Evolutionary conservation across 2,329 filamentous ascomycete species (phyloP).

Genomic region (Epichloe baconii): DNA sequence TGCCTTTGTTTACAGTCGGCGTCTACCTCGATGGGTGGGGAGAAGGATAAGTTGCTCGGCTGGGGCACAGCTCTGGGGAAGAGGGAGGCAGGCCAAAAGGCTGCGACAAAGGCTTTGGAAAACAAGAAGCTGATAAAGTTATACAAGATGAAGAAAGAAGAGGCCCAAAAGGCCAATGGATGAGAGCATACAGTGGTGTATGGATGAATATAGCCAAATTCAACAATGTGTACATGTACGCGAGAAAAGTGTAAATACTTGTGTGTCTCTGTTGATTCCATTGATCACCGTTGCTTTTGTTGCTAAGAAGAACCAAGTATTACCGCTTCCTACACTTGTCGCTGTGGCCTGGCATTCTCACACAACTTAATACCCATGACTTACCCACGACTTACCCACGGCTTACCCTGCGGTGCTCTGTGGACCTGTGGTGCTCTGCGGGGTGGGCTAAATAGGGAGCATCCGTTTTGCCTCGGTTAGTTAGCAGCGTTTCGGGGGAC

Average conservation of each 20-base stretch:
- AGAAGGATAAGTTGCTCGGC: slow-evolving; percentile 47
- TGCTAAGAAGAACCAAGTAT: neutral
- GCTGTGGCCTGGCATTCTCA: neutral
- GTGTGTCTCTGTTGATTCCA: neutral
- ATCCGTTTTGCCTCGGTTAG: neutral
- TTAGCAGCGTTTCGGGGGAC: neutral
- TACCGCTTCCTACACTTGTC: neutral
- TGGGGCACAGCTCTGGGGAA: slow-evolving; percentile 52
- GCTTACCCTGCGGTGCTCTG: neutral
- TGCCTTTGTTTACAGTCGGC: slow-evolving; percentile 49
- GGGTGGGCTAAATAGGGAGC: neutral
- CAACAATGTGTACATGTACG: neutral
- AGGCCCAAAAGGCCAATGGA: neutral
- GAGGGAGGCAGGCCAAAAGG: slow-evolving; percentile 54
- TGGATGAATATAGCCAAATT: neutral
- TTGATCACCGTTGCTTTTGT: neutral
- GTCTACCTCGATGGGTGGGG: slow-evolving; percentile 54
- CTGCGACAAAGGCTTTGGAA: slow-evolving; percentile 48
- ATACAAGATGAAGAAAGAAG: slow-evolving; percentile 32
- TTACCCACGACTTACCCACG: neutral
- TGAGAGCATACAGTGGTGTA: neutral
- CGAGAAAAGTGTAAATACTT: neutral
- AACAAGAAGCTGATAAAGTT: slow-evolving; percentile 51
- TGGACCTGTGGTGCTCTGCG: too few species aligned
- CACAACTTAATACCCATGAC: too few species aligned